Evolutionary conservation across 148 eudicot species (phyloP).

Genomic region (Nepenthes mirabilis): DNA sequence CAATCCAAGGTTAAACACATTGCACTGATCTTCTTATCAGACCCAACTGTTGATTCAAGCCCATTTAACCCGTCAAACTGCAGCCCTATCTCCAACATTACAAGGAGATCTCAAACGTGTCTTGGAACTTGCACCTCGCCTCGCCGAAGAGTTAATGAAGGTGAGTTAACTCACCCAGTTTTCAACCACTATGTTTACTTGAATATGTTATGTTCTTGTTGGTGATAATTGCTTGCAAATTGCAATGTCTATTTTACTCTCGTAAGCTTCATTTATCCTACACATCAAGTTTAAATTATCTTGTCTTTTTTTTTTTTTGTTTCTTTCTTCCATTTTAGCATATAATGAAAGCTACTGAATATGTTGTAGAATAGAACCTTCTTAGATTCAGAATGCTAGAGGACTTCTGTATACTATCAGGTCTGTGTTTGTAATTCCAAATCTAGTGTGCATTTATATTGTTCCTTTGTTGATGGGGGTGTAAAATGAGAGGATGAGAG

Average conservation of each 20-base stretch:
- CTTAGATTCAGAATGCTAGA: no score
- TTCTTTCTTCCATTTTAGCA: not conserved
- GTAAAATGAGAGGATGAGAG: no score
- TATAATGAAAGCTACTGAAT: no score
- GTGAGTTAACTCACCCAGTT: conserved; percentile 14
- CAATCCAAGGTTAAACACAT: no score
- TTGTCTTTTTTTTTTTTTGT: not conserved
- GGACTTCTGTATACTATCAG: no score
- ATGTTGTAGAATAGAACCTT: no score
- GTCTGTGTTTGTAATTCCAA: no score
- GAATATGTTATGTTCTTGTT: not conserved
- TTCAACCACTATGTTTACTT: not conserved
- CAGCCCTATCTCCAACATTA: conserved; percentile 50
- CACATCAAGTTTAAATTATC: not conserved
- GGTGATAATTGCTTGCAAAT: not conserved
- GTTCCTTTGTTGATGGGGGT: no score
- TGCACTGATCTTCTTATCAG: conserved; percentile 25
- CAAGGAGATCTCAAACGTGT: conserved; percentile 60
- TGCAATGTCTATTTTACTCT: no score
- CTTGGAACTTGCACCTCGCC: conserved; percentile 74
- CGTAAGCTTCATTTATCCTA: no score
- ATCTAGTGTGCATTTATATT: no score
- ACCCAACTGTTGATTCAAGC: conserved; percentile 88
- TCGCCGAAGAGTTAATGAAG: conserved; percentile 83
- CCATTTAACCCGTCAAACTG: conserved; percentile 61